phyloP scores from a whole-genome alignment of 768 basidiomycete genomes.

The Lentinula aciculospora region DNA sequence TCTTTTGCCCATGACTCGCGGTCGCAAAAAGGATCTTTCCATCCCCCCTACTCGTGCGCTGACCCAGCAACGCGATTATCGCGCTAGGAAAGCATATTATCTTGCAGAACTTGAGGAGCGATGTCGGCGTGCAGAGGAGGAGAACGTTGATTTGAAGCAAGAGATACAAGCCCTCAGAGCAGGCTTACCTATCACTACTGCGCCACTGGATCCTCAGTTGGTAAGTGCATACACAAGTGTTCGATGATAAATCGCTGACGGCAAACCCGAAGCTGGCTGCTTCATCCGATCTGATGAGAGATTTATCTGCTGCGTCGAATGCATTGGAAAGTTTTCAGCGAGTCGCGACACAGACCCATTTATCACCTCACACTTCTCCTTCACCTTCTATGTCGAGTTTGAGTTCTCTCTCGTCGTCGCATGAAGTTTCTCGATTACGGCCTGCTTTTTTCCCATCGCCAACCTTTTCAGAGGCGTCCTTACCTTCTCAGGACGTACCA shows the following conservation, averaged over 20 bases:
- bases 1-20: conserved; percentile 44
- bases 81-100: conserved; percentile 55
- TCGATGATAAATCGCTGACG: not conserved
- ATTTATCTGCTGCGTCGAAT: conserved; percentile 38
- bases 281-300: conserved; percentile 46
- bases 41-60: conserved; percentile 55
- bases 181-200: conserved; percentile 25
- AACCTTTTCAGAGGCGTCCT: conserved; percentile 5
- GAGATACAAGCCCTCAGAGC: conserved; percentile 42
- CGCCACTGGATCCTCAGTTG: conserved; percentile 19
- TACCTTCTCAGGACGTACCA: not conserved
- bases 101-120: conserved; percentile 51
- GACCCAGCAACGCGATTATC: conserved; percentile 60
- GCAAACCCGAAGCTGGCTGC: conserved; percentile 16
- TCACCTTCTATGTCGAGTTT: conserved; percentile 13
- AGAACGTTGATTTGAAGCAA: conserved; percentile 43
- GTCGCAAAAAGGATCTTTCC: conserved; percentile 59
- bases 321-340: conserved; percentile 51
- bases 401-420: not conserved
- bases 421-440: conserved; percentile 12
- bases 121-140: conserved; percentile 46
- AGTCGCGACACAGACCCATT: conserved; percentile 11
- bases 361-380: conserved; percentile 11
- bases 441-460: conserved; percentile 24
- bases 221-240: conserved; percentile 20